These are phyloP conservation scores for Hypoxylon sp. DNA, from an alignment of 2,329 filamentous ascomycete genomes.

Conservation along the genomic window DNA sequence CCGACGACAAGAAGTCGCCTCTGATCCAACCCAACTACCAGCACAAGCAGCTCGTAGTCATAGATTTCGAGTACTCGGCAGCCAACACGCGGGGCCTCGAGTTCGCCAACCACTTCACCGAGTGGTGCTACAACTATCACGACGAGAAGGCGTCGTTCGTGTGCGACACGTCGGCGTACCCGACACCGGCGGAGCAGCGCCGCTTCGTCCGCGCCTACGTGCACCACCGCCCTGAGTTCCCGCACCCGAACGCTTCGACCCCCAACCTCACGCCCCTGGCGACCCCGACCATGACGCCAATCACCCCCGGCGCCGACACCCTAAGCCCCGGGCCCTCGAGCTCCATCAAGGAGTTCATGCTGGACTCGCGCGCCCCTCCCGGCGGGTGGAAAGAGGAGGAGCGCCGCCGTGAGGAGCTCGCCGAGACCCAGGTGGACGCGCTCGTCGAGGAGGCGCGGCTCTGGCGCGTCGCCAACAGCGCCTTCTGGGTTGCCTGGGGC, in stretches of 20 bases:
- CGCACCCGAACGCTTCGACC: constrained; percentile 59
- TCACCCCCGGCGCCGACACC: constrained; percentile 49
- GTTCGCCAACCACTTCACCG: constrained; percentile 97
- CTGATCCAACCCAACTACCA: constrained; percentile 88
- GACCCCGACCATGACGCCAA: constrained; percentile 48
- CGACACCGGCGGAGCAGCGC: constrained; percentile 79
- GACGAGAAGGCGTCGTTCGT: constrained; percentile 69
- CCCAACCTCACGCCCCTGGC: constrained; percentile 56
- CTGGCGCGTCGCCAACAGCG: constrained; percentile 88
- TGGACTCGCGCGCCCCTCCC: constrained; percentile 73
- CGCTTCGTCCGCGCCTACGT: constrained; percentile 89
- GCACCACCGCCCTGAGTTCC: constrained; percentile 76
- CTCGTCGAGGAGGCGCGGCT: constrained; percentile 80
- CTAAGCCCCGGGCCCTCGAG: constrained; percentile 50
- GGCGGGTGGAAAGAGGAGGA: constrained; percentile 68
- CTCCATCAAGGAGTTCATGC: constrained; percentile 76
- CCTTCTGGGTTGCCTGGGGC: constrained; percentile 94
- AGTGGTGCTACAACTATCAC: constrained; percentile 99
- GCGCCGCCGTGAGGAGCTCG: constrained; percentile 65
- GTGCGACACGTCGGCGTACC: constrained; percentile 76
- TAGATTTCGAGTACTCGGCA: constrained; percentile 96
- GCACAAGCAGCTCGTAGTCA: constrained; percentile 95
- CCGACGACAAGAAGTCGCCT: constrained; percentile 79
- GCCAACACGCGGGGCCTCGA: constrained; percentile 87
- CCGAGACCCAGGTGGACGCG: constrained; percentile 72